Base-by-base conservation (phyloP, 495 filamentous ascomycete species). In the Penicillium canescens region DNA sequence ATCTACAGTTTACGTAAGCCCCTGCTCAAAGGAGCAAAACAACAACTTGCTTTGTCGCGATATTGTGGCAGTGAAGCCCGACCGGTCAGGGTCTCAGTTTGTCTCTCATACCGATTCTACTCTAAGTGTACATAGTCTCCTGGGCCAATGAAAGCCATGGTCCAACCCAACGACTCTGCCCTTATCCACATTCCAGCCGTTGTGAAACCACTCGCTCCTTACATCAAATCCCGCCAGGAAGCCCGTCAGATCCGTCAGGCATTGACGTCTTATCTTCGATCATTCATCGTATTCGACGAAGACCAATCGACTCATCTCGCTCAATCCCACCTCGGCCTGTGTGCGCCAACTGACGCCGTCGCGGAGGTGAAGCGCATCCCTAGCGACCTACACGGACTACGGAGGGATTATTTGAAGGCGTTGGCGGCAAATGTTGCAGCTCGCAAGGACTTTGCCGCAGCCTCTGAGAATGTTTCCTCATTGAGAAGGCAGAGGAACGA, bases 371-470 rank as follows among this genome's bases (percentile, higher is more conserved):
- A 71, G 47, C 68, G 62, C 18, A 66, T 72, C 36, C 73, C 75
- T 16, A 45, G 59, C 41, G 71, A 75, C 14, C 21, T 79, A 11
- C 60, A 69, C 31, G 75, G 73, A 11, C 56, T 75, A 41, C 55
- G 74, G 53, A 77, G 60, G 52, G 73, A 82, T 52, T 88, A 86
- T 48, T 62, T 86, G 39, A 69, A 83, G 37, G 83, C 83, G 3
- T 63, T 86, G n/a, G 71, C 73, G 50, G 82, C 77, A 36, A 85
- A 86, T 55, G 64, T 84, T 34, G 72, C 75, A 37, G 82, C 83
- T 12, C 71, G 75, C 35, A 71, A 74, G 13, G 78, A 80, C 36
- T 77, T 80, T 43, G 57, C 70, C 6, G 60, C 54, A 16, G 59
- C 73, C 7, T 69, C 66, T 26, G 66, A 70, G 49, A 57, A 59